Percentiles rank a stretch among this genome's conserved stretches.
Evolutionary conservation across 768 basidiomycete species (phyloP).

Genomic region (Termitomyces bulborhizus): DNA sequence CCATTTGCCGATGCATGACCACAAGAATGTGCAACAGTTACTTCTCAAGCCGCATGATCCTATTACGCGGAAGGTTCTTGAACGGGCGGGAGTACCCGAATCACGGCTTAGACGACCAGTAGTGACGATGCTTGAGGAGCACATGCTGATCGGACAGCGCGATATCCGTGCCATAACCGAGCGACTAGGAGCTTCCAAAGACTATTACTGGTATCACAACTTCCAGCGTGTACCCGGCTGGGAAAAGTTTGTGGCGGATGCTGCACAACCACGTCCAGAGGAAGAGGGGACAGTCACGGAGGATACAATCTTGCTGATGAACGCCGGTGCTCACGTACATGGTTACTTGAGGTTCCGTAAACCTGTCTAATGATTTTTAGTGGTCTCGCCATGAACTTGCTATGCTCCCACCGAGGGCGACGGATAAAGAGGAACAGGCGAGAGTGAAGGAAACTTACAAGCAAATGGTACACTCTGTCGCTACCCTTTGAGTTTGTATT

Average conservation of each 20-base stretch:
- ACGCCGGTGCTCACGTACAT: conserved; percentile 22
- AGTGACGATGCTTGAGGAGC: conserved; percentile 23
- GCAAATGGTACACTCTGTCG: conserved; percentile 17
- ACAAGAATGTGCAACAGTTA: conserved; percentile 21
- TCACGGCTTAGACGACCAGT: conserved; percentile 22
- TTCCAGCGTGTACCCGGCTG: conserved; percentile 22
- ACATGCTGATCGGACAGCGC: conserved; percentile 20
- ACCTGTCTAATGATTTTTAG: conserved; percentile 6
- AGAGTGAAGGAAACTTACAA: conserved; percentile 21
- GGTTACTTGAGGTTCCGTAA: not conserved
- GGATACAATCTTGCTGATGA: conserved; percentile 23
- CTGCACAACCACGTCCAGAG: conserved; percentile 13
- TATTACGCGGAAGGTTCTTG: conserved; percentile 16
- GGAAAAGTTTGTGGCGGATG: conserved; percentile 19
- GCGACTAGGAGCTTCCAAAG: conserved; percentile 17
- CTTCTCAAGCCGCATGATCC: conserved; percentile 19
- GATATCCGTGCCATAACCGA: conserved; percentile 23
- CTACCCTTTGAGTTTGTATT: not conserved
- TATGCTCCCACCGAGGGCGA: conserved; percentile 18
- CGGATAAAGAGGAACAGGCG: conserved; percentile 20
- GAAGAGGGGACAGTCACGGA: conserved; percentile 20
- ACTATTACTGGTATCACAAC: conserved; percentile 20
- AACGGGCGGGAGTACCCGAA: conserved; percentile 20
- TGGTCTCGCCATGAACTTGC: conserved; percentile 24
- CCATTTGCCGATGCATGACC: conserved; percentile 15